A percentile compares a stretch with the other conserved stretches of the same genome.
Evolutionary conservation across 148 eudicot genomes (phyloP).

Genomic region (Agrostemma githago): DNA sequence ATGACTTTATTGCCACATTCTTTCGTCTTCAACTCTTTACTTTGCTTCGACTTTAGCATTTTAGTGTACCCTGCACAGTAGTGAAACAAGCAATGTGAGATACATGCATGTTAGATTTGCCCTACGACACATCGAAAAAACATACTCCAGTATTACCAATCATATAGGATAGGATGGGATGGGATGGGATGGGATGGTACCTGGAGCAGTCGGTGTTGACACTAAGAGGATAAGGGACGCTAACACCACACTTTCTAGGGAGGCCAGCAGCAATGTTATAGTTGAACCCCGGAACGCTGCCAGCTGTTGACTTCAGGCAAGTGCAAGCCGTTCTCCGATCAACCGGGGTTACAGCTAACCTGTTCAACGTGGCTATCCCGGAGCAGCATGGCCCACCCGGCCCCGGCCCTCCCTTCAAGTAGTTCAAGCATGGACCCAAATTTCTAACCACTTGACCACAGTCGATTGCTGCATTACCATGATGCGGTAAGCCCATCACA

Average conservation of each 20-base stretch:
- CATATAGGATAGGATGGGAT: too few relatives aligned
- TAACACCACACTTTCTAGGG: conserved; percentile 40
- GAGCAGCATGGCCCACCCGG: conserved; percentile 20
- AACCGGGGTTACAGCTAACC: conserved; percentile 22
- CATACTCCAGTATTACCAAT: too few relatives aligned
- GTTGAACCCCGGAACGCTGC: conserved; percentile 7
- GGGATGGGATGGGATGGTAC: conserved; percentile 2
- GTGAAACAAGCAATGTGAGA: not conserved
- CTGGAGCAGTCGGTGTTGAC: conserved; percentile 24
- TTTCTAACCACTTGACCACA: conserved; percentile 24
- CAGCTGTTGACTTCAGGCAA: conserved; percentile 30
- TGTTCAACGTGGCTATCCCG: conserved; percentile 22
- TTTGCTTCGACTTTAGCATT: not conserved
- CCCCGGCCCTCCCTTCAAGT: conserved; percentile 18
- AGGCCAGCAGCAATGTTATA: conserved; percentile 24
- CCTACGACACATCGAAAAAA: not conserved
- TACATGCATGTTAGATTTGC: not conserved
- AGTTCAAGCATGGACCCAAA: conserved; percentile 26
- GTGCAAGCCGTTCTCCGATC: conserved; percentile 32
- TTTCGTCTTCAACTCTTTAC: not conserved
- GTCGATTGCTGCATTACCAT: conserved; percentile 25
- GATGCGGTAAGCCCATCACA: conserved; percentile 19
- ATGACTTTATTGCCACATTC: not conserved
- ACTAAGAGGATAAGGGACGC: conserved; percentile 41
- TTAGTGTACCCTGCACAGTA: not conserved